Base-by-base conservation (phyloP, 371 early-diverging fungal genomes). In the Actinomortierella ambigua region DNA sequence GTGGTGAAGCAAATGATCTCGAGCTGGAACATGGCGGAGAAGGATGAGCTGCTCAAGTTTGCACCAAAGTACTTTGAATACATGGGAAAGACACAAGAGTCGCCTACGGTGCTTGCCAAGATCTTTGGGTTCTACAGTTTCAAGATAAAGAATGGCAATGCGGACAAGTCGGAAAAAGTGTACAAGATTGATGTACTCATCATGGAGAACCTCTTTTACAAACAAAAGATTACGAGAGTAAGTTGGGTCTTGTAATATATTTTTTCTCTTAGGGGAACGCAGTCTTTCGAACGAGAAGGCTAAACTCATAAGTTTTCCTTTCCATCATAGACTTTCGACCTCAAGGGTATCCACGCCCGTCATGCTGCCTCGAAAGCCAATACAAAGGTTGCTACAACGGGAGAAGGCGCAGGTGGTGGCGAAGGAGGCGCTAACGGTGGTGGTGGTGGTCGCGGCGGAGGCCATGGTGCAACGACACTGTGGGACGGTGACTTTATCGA, bases 121-220 rank as follows among this genome's bases (percentile, higher is more conserved):
- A 95, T 97, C 46, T 93, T 95, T 81, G 97, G 97, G 0, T 88
- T 96, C 61, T 96, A 94, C 63, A 87, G 89, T 5, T 85, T 97
- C 44, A 84, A 85, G 50, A 90, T 87, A 70, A 89, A 87, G 66
- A 92, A 90, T 51, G 57, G 83, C 7, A 66, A 75, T 1, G 34
- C 34, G 11, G 34, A 34, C 4, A 90, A 89, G 17, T 89, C 92
- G 28, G 87, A 87, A 26, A 67, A 77, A 2, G 69, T 83, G 23
- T 40, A 81, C 28, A 88, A 92, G 57, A 85, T 96, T 65, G 95
- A 95, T 68, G 85, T 97, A 1, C 73, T 96, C n/a, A 94, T 97
- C 6, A 96, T 96, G 97, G 98, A 97, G 69, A 92, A 96, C 65
- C 76, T 97, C 50, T 96, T 95, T 67, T 93, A 87, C 70, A 84